Conservation (phyloP, 2,329 filamentous ascomycete species). For the Penicillium vulpinum region DNA sequence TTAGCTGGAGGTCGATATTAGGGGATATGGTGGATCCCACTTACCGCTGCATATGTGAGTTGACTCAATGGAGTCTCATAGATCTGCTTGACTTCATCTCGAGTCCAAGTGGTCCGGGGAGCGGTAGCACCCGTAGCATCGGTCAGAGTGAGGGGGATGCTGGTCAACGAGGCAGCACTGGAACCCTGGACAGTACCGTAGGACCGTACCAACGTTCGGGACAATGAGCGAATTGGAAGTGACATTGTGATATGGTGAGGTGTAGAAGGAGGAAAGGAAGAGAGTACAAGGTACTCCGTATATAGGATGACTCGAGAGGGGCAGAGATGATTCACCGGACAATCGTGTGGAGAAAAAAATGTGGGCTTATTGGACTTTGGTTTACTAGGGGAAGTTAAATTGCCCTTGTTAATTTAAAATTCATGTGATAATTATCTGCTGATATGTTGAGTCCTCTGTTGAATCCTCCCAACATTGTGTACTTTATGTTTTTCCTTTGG, state of each 20-base stretch:
- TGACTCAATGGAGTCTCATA: constrained; percentile 82
- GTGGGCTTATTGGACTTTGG: not conserved
- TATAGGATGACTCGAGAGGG: not conserved
- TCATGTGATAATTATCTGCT: too few relatives aligned
- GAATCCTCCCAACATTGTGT: not conserved
- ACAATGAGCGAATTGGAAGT: constrained; percentile 31
- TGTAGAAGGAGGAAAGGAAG: not conserved
- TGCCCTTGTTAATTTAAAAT: too few relatives aligned
- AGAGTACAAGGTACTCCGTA: too few relatives aligned
- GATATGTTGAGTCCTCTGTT: not conserved
- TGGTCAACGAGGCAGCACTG: constrained; percentile 33
- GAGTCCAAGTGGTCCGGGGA: constrained; percentile 75
- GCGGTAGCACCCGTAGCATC: constrained; percentile 38
- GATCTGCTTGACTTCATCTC: constrained; percentile 75
- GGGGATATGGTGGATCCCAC: constrained; percentile 25
- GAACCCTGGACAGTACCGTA: constrained; percentile 44
- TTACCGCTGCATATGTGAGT: constrained; percentile 71
- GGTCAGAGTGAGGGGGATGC: constrained; percentile 34
- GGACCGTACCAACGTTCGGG: constrained; percentile 30
- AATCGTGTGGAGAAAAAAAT: not conserved
- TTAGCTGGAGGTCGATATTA: constrained; percentile 2
- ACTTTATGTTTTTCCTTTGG: too few relatives aligned
- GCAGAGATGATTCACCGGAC: not conserved
- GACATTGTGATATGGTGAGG: constrained; percentile 26
- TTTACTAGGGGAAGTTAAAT: not conserved